Evolutionary conservation across 345 rosid genomes (phyloP), one percentile per base, ranked within the genome.

Genomic region (Linum tenue): DNA sequence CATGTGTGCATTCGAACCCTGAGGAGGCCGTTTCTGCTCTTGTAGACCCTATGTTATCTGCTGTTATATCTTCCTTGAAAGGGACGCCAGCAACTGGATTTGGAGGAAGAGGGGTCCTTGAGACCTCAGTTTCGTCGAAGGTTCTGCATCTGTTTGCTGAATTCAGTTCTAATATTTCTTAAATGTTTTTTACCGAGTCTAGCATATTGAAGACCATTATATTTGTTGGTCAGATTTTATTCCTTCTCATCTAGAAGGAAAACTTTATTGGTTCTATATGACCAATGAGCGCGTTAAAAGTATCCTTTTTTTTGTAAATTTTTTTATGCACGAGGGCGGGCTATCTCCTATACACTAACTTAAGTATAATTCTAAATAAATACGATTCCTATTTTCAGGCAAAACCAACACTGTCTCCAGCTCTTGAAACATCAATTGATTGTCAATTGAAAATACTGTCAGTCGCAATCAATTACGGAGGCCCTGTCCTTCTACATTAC

Each of bases 1-100:
- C 99, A 56, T 90, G 95, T 79, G 85, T 94, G 79, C 97, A 90
- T 73, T 79, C 99, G 71, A 84, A 83, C 80, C 99, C 99, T 9
- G 89, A 90, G 70, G 96, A 88, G 83, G 95, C 99, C 64, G 88
- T 84, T 68, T 70, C 76, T 78, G 82, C 83, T 67, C 85, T 94
- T 81, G 95, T 90, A 65, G 89, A 88, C 70, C 99, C 97, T 64
- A 82, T 90, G 75, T 82, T 94, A 66, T 77, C 78, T 16, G 81
- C 90, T 78, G 89, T 79, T 64, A 73, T 86, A 75, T 85, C 96
- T 77, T 88, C 97, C 78, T 79, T 94, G 78, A 73, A 86, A 83
- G 99, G 92, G 70, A 82, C 85, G 37, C 96, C 97, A 70, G 81
- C 71, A 60, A 88, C 95, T 16, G 99, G 99, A 70, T 90, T 78